These are phyloP conservation scores for Fusarium coicis DNA, from an alignment of 2,329 filamentous ascomycete genomes.

Conservation along the genomic window DNA sequence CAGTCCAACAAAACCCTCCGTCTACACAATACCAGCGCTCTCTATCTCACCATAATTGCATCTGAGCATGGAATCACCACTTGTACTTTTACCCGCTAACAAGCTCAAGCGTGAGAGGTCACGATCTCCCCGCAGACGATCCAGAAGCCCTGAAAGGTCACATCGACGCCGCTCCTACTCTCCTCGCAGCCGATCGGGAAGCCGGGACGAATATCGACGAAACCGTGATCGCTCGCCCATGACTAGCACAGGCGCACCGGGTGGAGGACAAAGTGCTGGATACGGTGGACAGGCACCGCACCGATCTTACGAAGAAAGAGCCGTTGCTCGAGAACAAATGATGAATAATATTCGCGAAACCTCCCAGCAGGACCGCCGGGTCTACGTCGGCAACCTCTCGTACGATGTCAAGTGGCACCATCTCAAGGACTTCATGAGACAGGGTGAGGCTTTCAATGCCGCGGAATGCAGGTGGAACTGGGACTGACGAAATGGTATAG, in stretches of 20 bases:
- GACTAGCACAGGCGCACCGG: constrained; percentile 75
- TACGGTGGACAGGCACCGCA: constrained; percentile 71
- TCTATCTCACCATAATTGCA: constrained; percentile 14
- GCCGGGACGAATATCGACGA: constrained; percentile 81
- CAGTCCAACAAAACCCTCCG: constrained; percentile 19
- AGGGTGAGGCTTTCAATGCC: constrained; percentile 74
- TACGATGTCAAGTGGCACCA: constrained; percentile 99
- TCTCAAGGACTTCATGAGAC: constrained; percentile 99
- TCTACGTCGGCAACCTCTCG: constrained; percentile 98
- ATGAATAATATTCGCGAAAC: constrained; percentile 94
- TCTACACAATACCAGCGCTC: constrained; percentile 7
- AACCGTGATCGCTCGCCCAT: constrained; percentile 84
- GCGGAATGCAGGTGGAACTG: constrained; percentile 43
- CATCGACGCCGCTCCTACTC: constrained; percentile 81
- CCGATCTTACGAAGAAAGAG: constrained; percentile 86
- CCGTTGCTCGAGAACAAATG: constrained; percentile 90
- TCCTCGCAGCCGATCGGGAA: constrained; percentile 79
- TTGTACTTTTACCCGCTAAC: constrained; percentile 42
- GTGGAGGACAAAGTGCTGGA: constrained; percentile 76
- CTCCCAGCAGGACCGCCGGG: constrained; percentile 97
- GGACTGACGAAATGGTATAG: constrained; percentile 65
- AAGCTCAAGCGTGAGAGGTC: constrained; percentile 80
- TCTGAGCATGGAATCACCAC: constrained; percentile 30
- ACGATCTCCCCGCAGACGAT: constrained; percentile 82
- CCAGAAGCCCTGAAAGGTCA: constrained; percentile 80